Conservation (phyloP, 2,329 filamentous ascomycete species). For the Lachnellula arida region DNA sequence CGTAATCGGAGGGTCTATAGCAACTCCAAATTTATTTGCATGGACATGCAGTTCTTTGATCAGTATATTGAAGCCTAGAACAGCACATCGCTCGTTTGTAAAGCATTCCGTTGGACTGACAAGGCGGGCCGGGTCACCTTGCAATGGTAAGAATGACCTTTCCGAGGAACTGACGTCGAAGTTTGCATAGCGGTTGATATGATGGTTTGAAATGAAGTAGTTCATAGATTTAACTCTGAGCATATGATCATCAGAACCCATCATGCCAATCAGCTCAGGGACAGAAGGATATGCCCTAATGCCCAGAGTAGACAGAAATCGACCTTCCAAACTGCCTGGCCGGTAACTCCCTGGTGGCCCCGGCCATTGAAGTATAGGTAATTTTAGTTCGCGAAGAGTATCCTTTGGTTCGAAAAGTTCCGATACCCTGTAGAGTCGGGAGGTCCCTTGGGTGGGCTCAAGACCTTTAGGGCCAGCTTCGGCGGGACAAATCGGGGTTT, state of each 20-base stretch:
- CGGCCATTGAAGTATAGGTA: slow-evolving; percentile 82
- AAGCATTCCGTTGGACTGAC: slow-evolving; percentile 75
- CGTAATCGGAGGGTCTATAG: slow-evolving; percentile 71
- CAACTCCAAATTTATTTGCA: slow-evolving; percentile 80
- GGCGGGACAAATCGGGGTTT: slow-evolving; percentile 77
- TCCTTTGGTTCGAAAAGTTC: slow-evolving; percentile 80
- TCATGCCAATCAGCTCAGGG: slow-evolving; percentile 71
- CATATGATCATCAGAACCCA: slow-evolving; percentile 55
- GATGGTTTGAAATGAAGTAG: slow-evolving; percentile 79
- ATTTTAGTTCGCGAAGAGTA: slow-evolving; percentile 59
- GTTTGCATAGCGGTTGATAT: slow-evolving; percentile 67
- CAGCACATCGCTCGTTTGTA: slow-evolving; percentile 68
- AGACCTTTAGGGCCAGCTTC: slow-evolving; percentile 56
- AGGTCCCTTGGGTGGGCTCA: slow-evolving; percentile 48
- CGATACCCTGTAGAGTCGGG: slow-evolving; percentile 62
- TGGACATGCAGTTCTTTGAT: slow-evolving; percentile 72
- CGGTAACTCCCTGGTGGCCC: slow-evolving; percentile 59
- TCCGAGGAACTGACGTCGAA: slow-evolving; percentile 54
- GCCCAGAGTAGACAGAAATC: slow-evolving; percentile 69
- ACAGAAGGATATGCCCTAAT: slow-evolving; percentile 67
- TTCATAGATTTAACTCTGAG: slow-evolving; percentile 67
- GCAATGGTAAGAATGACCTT: slow-evolving; percentile 66
- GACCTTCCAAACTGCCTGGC: slow-evolving; percentile 63
- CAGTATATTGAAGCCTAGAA: slow-evolving; percentile 79
- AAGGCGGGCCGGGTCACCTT: slow-evolving; percentile 60